Conservation (phyloP, 805 yeast genomes). For the Vanderwaltozyma polyspora region DNA sequence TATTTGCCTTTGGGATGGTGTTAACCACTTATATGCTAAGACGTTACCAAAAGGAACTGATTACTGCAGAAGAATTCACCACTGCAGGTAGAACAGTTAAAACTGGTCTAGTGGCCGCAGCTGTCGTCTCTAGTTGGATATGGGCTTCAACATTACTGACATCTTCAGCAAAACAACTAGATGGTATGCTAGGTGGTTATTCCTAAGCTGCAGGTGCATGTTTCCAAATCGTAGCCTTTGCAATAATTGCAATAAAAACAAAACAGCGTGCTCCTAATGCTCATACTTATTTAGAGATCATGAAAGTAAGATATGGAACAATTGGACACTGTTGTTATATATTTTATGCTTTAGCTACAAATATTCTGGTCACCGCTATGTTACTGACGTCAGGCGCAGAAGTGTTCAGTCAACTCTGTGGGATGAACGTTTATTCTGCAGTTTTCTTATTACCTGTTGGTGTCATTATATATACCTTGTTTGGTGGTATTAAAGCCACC, state of each 20-base stretch:
- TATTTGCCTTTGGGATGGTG: constrained; percentile 72
- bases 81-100: constrained; percentile 88
- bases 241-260: constrained; percentile 78
- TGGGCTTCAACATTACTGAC: constrained; percentile 76
- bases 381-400: constrained; percentile 85
- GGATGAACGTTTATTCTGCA: constrained; percentile 73
- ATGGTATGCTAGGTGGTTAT: constrained; percentile 73
- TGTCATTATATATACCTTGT: constrained; percentile 59
- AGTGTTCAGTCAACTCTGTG: constrained; percentile 67
- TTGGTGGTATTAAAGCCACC: constrained; percentile 78
- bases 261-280: constrained; percentile 86
- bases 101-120: constrained; percentile 75
- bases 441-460: constrained; percentile 76
- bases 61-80: constrained; percentile 87
- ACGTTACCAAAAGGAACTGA: constrained; percentile 73
- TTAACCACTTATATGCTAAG: constrained; percentile 55
- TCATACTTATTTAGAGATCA: constrained; percentile 81
- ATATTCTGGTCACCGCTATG: constrained; percentile 87
- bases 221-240: constrained; percentile 77
- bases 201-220: constrained; percentile 89
- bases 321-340: constrained; percentile 57
- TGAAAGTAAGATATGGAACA: constrained; percentile 72
- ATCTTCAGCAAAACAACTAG: constrained; percentile 61
- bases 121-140: constrained; percentile 92
- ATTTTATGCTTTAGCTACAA: constrained; percentile 79